Percentiles rank a stretch among this genome's conserved stretches.
Evolutionary conservation across 495 filamentous ascomycete genomes (phyloP).

Genomic region (Xylaria grammica): DNA sequence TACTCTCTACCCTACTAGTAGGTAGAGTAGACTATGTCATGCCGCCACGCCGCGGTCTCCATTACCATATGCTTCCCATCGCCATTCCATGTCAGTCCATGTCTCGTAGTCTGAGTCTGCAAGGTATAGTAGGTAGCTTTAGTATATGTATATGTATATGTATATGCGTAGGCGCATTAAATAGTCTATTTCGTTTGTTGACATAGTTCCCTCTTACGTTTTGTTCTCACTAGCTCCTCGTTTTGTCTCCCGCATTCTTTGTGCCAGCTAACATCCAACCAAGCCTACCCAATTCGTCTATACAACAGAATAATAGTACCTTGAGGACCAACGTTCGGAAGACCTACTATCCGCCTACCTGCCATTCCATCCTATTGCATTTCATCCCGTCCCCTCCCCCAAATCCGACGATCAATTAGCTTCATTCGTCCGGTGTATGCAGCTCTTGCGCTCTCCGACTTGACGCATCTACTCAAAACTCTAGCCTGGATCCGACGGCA

Average conservation of each 20-base stretch:
- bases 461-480: too few relatives aligned
- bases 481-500: not conserved
- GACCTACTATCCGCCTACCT: too few relatives aligned
- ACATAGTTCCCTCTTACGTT: too few relatives aligned
- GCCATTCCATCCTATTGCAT: not conserved
- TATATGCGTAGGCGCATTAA: not conserved
- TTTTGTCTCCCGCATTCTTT: slow-evolving; percentile 5
- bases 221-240: not conserved
- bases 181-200: not conserved
- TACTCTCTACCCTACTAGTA: too few relatives aligned
- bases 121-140: not conserved
- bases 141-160: not conserved
- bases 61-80: too few relatives aligned
- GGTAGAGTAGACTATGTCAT: too few relatives aligned
- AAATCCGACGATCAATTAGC: not conserved
- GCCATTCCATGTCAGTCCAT: too few relatives aligned
- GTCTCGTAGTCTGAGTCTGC: too few relatives aligned
- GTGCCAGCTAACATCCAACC: too few relatives aligned
- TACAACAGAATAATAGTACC: not conserved
- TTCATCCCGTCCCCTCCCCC: not conserved
- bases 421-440: not conserved
- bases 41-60: too few relatives aligned
- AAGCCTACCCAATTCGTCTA: not conserved
- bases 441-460: too few relatives aligned
- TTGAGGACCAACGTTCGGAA: too few relatives aligned